phyloP scores from a whole-genome alignment of 495 filamentous ascomycete genomes.

The Monascus purpureus region DNA sequence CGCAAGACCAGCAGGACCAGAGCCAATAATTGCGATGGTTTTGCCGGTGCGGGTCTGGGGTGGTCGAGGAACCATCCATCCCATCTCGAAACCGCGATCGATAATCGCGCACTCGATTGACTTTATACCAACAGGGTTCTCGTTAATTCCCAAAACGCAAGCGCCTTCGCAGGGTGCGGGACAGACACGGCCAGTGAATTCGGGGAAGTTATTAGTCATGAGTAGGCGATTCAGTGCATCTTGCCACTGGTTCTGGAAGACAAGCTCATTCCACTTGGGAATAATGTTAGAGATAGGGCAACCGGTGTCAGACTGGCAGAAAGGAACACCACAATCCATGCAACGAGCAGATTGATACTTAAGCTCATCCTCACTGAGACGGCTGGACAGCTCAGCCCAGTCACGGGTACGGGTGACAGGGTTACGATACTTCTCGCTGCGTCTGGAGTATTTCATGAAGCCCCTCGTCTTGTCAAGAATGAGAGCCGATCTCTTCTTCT shows the following conservation, averaged over 20 bases:
- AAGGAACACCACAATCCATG: constrained; percentile 99
- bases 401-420: constrained; percentile 79
- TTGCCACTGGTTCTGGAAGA: constrained; percentile 88
- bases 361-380: constrained; percentile 89
- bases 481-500: constrained; percentile 87
- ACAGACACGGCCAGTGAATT: constrained; percentile 97
- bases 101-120: constrained; percentile 99
- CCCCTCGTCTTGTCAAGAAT: constrained; percentile 96
- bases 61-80: constrained; percentile 88
- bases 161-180: constrained; percentile 96
- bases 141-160: constrained; percentile 96
- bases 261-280: constrained; percentile 95
- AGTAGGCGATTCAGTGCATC: constrained; percentile 90
- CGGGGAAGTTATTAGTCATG: constrained; percentile 99
- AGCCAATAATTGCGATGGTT: constrained; percentile 85
- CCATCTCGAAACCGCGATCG: constrained; percentile 97
- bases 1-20: constrained; percentile 85
- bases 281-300: constrained; percentile 99
- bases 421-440: constrained; percentile 88
- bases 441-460: constrained; percentile 97
- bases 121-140: constrained; percentile 97
- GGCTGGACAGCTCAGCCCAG: constrained; percentile 84
- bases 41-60: constrained; percentile 78
- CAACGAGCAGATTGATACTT: constrained; percentile 98
- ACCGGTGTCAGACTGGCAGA: constrained; percentile 95